Percentiles rank a stretch among this genome's conserved stretches.
These are phyloP conservation scores for Torulaspora franciscae DNA, from an alignment of 805 yeast species.

Conservation along the genomic window DNA sequence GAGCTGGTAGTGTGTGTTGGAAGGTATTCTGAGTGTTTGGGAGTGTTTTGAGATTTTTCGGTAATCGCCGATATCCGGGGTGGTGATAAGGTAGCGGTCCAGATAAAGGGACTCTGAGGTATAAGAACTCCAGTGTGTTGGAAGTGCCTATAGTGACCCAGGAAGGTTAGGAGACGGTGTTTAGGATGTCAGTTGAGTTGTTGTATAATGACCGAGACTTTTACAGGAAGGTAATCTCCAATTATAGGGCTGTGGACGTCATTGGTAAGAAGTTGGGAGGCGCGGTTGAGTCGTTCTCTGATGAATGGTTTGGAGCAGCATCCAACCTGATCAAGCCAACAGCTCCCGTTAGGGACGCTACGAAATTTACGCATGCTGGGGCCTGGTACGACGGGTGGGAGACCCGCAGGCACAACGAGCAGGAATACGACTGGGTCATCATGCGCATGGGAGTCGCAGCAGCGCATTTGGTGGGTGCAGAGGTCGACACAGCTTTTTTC, in stretches of 20 bases:
- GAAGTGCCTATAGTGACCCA: no score
- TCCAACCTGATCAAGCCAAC: conserved; percentile 76
- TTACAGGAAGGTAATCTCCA: no score
- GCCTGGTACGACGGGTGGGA: conserved; percentile 99
- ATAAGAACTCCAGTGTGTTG: neutral
- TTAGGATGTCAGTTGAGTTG: neutral
- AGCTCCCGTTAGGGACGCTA: conserved; percentile 76
- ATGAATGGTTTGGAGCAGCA: conserved; percentile 96
- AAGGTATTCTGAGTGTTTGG: neutral
- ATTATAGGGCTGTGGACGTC: conserved; percentile 56
- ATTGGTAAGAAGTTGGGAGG: conserved; percentile 85
- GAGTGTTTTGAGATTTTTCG: neutral
- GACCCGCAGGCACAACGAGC: conserved; percentile 86
- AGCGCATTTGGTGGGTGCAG: conserved; percentile 76
- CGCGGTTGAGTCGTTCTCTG: conserved; percentile 59
- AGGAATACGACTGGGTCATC: conserved; percentile 82
- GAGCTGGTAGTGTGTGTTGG: neutral
- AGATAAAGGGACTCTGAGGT: neutral
- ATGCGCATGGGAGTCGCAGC: conserved; percentile 73
- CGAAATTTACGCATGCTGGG: conserved; percentile 75
- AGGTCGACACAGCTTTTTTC: conserved; percentile 90
- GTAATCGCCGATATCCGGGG: conserved; percentile 1
- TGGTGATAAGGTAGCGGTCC: neutral
- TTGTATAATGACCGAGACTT: no score
- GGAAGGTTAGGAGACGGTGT: no score